Evolutionary conservation across 139 green algal species (phyloP).

Genomic region (Coelastrella sp.): DNA sequence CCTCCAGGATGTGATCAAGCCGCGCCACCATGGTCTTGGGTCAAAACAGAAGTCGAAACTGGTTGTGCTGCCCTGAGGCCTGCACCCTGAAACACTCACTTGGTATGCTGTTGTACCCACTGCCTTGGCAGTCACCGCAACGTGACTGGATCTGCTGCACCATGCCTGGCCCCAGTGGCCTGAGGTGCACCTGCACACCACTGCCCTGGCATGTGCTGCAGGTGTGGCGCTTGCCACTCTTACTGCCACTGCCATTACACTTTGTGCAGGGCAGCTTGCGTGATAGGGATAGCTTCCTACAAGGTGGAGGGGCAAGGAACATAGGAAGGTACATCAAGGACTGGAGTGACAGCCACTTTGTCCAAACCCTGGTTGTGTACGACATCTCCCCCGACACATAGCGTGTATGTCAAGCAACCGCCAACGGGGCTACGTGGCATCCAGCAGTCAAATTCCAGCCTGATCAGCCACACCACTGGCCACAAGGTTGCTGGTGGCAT

Average conservation of each 20-base stretch:
- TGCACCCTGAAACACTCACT: constrained; percentile 27
- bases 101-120: constrained; percentile 73
- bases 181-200: constrained; percentile 91
- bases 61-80: too few species aligned
- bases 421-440: not conserved
- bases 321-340: not conserved
- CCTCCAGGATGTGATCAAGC: too few species aligned
- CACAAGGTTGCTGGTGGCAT: too few species aligned
- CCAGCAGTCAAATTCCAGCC: not conserved
- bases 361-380: not conserved
- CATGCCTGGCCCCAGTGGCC: constrained; percentile 97
- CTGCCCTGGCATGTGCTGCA: constrained; percentile 90
- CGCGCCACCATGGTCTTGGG: too few species aligned
- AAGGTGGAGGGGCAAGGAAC: not conserved
- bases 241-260: constrained; percentile 92
- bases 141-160: constrained; percentile 98
- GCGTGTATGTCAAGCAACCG: not conserved
- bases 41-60: too few species aligned
- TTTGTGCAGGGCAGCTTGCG: constrained; percentile 91
- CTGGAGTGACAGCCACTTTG: not conserved
- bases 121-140: constrained; percentile 87
- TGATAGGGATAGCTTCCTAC: constrained; percentile 93
- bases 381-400: not conserved
- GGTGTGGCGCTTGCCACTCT: constrained; percentile 86
- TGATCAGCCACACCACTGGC: too few species aligned